Evolutionary conservation across 805 yeast genomes (phyloP).

Genomic region (Brettanomyces sp.): DNA sequence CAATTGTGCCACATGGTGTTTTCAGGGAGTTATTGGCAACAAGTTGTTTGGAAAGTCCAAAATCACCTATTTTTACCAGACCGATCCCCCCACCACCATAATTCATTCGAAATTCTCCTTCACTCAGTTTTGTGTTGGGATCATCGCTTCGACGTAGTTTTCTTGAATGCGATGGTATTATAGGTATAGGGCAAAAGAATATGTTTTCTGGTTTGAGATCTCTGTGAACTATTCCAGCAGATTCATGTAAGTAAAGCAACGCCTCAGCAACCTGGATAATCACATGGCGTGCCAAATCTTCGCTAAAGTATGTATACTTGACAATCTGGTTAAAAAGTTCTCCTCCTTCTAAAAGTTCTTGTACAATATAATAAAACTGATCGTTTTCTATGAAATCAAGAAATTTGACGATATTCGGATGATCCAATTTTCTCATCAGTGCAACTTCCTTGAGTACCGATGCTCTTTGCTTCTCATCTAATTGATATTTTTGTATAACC

Average conservation of each 20-base stretch:
- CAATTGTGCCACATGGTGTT: slow-evolving; percentile 98
- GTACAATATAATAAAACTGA: slow-evolving; percentile 55
- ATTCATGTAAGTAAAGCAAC: slow-evolving; percentile 59
- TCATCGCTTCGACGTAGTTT: slow-evolving; percentile 59
- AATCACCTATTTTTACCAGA: slow-evolving; percentile 82
- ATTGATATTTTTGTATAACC: slow-evolving; percentile 58
- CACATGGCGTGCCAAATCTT: slow-evolving; percentile 62
- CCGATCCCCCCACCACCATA: slow-evolving; percentile 94
- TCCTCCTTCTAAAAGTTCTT: slow-evolving; percentile 70
- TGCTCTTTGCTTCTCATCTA: slow-evolving; percentile 52
- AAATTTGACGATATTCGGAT: slow-evolving; percentile 54
- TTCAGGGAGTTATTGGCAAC: slow-evolving; percentile 74
- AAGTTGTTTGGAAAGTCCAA: slow-evolving; percentile 86
- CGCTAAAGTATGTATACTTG: slow-evolving; percentile 66
- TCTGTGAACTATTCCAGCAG: slow-evolving; percentile 71
- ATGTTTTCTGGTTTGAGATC: slow-evolving; percentile 79
- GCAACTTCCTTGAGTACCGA: slow-evolving; percentile 75
- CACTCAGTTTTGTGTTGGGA: slow-evolving; percentile 63
- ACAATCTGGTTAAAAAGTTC: slow-evolving; percentile 76
- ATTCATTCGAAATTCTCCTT: slow-evolving; percentile 73
- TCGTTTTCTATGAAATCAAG: slow-evolving; percentile 58
- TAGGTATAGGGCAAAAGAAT: slow-evolving; percentile 51
- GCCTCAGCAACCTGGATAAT: slow-evolving; percentile 65
- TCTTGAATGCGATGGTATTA: slow-evolving; percentile 29
- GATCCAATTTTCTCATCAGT: slow-evolving; percentile 59